These are phyloP conservation scores for Eucalyptus leucophloia DNA, from an alignment of 345 rosid genomes.

Conservation along the genomic window DNA sequence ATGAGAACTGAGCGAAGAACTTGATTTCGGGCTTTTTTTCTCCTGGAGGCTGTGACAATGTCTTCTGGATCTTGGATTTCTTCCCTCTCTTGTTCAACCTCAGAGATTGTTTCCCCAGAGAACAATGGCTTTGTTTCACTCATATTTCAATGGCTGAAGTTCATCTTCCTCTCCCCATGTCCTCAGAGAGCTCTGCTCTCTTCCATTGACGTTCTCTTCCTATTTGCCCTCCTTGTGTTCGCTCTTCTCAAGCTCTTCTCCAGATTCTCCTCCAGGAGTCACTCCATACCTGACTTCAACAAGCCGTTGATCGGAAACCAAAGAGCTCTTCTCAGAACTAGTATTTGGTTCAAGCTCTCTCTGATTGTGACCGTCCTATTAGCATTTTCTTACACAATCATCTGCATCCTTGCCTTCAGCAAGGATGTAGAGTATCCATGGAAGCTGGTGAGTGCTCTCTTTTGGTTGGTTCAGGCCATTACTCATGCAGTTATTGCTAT, in stretches of 20 bases:
- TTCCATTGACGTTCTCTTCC: constrained; percentile 35
- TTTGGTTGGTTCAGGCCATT: constrained; percentile 69
- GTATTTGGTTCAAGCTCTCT: constrained; percentile 47
- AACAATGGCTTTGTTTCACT: constrained; percentile 19
- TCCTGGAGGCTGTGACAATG: constrained; percentile 1
- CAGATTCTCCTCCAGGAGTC: constrained; percentile 13
- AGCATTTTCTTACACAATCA: constrained; percentile 26
- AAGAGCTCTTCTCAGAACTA: constrained; percentile 16
- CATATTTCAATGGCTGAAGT: constrained; percentile 58
- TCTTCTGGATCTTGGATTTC: constrained; percentile 42
- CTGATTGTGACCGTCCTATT: constrained; percentile 21
- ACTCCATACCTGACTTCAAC: constrained; percentile 14
- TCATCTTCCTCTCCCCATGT: constrained; percentile 66
- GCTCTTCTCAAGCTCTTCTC: constrained; percentile 32
- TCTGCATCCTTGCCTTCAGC: constrained; percentile 39
- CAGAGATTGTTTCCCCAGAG: constrained; percentile 13
- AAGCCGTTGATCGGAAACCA: constrained; percentile 47
- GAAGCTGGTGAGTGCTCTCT: constrained; percentile 27
- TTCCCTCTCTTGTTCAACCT: constrained; percentile 49
- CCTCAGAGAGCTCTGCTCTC: constrained; percentile 68
- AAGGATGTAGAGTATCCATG: constrained; percentile 14
- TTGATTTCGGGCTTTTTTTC: background rate
- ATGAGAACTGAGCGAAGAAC: background rate
- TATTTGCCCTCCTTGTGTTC: constrained; percentile 32
- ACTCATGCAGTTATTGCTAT: constrained; percentile 52